Evolutionary conservation across 257 asterid species (phyloP).

Genomic region (Solanum pinnatisectum): DNA sequence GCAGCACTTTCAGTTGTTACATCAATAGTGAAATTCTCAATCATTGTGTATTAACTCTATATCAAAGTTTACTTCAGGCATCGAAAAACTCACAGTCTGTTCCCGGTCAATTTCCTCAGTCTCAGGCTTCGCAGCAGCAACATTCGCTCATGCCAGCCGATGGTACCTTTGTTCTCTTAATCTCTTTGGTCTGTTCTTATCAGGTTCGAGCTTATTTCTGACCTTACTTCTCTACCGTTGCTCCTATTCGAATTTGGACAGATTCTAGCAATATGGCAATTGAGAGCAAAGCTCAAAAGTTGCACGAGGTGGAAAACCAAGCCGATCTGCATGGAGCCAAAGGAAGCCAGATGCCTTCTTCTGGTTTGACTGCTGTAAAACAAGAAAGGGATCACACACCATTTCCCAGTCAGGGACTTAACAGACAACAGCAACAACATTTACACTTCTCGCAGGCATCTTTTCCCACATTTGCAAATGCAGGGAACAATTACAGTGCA

Average conservation of each 20-base stretch:
- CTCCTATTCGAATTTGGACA: slow-evolving; percentile 19
- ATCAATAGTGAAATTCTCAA: neutral
- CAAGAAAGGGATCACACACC: slow-evolving; percentile 64
- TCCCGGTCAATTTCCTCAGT: slow-evolving; percentile 43
- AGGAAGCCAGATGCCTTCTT: slow-evolving; percentile 32
- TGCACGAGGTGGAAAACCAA: slow-evolving; percentile 45
- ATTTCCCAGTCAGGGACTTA: slow-evolving; percentile 51
- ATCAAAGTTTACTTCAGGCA: slow-evolving; percentile 34
- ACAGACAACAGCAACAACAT: slow-evolving; percentile 58
- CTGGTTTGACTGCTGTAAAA: slow-evolving; percentile 31
- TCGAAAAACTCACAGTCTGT: slow-evolving; percentile 32
- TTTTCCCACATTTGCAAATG: slow-evolving; percentile 41
- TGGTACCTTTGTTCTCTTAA: slow-evolving; percentile 24
- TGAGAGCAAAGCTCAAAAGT: slow-evolving; percentile 28
- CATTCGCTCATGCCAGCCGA: slow-evolving; percentile 35
- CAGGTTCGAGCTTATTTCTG: slow-evolving; percentile 10
- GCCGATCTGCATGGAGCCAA: slow-evolving; percentile 44
- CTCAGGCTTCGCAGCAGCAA: slow-evolving; percentile 46
- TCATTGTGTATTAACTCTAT: slow-evolving; percentile 8
- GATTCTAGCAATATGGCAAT: slow-evolving; percentile 34
- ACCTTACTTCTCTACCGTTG: slow-evolving; percentile 9
- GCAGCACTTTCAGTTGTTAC: neutral
- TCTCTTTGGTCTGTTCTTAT: neutral
- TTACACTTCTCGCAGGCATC: slow-evolving; percentile 56
- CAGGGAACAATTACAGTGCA: slow-evolving; percentile 46